Conservation (phyloP, 768 basidiomycete genomes). For the Suillus fuscotomentosus region DNA sequence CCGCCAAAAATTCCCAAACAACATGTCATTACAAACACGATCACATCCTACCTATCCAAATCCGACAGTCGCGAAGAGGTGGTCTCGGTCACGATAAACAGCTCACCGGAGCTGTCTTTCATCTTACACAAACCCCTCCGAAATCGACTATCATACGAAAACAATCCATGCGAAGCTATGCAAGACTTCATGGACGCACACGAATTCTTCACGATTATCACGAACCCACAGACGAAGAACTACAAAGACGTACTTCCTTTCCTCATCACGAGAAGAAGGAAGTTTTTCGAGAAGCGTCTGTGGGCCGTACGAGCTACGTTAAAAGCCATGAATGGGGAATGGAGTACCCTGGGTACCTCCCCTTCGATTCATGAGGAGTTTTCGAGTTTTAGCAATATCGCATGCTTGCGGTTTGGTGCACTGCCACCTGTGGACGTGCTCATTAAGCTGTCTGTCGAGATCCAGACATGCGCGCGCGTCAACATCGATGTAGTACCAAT, state of each 20-base stretch:
- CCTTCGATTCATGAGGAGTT: not conserved
- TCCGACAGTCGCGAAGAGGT: not conserved
- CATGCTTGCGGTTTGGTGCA: not conserved
- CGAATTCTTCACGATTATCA: not conserved
- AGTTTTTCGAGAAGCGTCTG: not conserved
- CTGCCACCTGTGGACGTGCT: not conserved
- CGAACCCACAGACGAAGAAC: not conserved
- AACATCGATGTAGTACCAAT: not conserved
- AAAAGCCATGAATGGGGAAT: not conserved
- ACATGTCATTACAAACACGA: not conserved
- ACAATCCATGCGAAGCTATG: not conserved
- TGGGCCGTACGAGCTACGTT: not conserved
- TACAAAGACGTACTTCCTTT: constrained; percentile 2
- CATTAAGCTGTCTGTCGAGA: not conserved
- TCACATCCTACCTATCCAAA: constrained; percentile 1
- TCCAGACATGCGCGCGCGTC: not conserved
- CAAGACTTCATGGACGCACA: not conserved
- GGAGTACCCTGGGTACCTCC: not conserved
- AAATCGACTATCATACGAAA: not conserved
- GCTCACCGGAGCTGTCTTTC: not conserved
- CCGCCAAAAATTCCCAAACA: not conserved
- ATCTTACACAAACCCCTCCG: not conserved
- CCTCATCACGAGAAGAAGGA: not conserved
- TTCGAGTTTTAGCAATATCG: not conserved
- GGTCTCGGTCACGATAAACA: not conserved